A percentile compares a stretch with the other conserved stretches of the same genome.
These are phyloP conservation scores for Sphagnum magellanicum DNA, from an alignment of 228 moss, liverwort and hornwort species.

Conservation along the genomic window DNA sequence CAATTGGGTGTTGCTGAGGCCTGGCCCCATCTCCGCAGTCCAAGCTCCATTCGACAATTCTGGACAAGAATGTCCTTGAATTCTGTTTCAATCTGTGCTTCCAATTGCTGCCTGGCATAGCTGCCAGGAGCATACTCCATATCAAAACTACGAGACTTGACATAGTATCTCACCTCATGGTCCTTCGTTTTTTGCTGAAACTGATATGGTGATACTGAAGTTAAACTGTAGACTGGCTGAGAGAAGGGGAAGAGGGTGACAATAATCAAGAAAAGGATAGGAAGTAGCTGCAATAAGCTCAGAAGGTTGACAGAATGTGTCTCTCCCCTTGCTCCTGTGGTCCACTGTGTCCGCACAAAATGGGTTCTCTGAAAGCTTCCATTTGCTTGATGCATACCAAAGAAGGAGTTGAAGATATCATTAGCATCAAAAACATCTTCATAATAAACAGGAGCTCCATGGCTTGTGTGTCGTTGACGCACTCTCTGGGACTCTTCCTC, in stretches of 20 bases:
- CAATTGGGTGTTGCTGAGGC: constrained; percentile 73
- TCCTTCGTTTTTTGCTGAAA: constrained; percentile 76
- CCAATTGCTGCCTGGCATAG: constrained; percentile 67
- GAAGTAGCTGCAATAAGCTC: constrained; percentile 85
- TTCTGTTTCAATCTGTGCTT: constrained; percentile 81
- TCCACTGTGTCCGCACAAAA: constrained; percentile 66
- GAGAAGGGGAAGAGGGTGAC: constrained; percentile 94
- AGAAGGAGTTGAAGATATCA: constrained; percentile 95
- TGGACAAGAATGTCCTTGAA: constrained; percentile 90
- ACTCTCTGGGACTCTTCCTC: constrained; percentile 45
- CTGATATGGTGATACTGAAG: constrained; percentile 72
- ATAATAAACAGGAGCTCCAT: constrained; percentile 36
- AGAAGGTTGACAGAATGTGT: constrained; percentile 78
- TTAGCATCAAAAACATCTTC: constrained; percentile 92
- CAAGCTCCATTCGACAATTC: constrained; percentile 93
- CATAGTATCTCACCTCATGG: constrained; percentile 74
- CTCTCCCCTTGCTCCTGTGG: constrained; percentile 66
- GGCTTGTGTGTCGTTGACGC: not conserved
- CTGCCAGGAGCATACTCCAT: constrained; percentile 79
- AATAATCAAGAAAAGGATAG: constrained; percentile 83
- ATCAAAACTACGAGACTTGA: constrained; percentile 76
- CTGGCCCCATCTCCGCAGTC: constrained; percentile 85
- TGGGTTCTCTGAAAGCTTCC: constrained; percentile 73
- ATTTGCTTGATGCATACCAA: constrained; percentile 81
- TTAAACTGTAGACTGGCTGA: constrained; percentile 82